phyloP scores from a whole-genome alignment of 805 yeast genomes.

The Wickerhamiella hasegawae region DNA sequence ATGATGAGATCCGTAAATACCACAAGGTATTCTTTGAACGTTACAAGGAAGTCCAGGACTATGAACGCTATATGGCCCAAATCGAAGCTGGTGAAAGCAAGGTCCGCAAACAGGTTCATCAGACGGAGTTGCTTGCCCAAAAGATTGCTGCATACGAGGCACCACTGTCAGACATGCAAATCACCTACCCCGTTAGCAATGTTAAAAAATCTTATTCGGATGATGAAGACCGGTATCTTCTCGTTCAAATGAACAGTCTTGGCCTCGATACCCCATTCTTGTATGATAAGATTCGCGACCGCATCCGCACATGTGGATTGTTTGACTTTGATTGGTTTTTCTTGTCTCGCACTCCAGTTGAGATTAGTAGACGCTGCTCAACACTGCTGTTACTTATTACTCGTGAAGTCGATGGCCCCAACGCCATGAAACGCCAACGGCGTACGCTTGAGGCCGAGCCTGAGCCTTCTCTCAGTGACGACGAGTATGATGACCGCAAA shows the following conservation, averaged over 20 bases:
- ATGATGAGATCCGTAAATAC: constrained; percentile 65
- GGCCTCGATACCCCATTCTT: constrained; percentile 69
- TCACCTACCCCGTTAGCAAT: constrained; percentile 61
- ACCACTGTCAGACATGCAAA: constrained; percentile 60
- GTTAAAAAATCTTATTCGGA: constrained; percentile 58
- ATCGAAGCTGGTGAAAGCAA: constrained; percentile 84
- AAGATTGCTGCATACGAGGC: constrained; percentile 52
- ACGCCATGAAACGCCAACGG: constrained; percentile 18
- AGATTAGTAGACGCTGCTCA: constrained; percentile 66
- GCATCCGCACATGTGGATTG: constrained; percentile 51
- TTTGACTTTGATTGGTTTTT: constrained; percentile 80
- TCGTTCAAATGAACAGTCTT: constrained; percentile 57
- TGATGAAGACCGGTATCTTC: constrained; percentile 76
- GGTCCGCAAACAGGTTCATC: constrained; percentile 44
- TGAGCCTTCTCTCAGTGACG: neutral
- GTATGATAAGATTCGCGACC: constrained; percentile 58
- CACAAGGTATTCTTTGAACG: constrained; percentile 67
- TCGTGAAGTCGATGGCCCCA: constrained; percentile 41
- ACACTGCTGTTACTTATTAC: constrained; percentile 62
- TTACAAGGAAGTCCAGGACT: constrained; percentile 71
- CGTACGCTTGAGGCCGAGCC: constrained; percentile 12
- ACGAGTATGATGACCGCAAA: constrained; percentile 1
- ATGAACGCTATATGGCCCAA: constrained; percentile 62
- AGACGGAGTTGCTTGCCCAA: constrained; percentile 61
- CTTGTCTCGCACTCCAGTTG: constrained; percentile 61